Evolutionary conservation across 1,284 basidiomycete species (phyloP).

Genomic region (Takashimella tepidaria): DNA sequence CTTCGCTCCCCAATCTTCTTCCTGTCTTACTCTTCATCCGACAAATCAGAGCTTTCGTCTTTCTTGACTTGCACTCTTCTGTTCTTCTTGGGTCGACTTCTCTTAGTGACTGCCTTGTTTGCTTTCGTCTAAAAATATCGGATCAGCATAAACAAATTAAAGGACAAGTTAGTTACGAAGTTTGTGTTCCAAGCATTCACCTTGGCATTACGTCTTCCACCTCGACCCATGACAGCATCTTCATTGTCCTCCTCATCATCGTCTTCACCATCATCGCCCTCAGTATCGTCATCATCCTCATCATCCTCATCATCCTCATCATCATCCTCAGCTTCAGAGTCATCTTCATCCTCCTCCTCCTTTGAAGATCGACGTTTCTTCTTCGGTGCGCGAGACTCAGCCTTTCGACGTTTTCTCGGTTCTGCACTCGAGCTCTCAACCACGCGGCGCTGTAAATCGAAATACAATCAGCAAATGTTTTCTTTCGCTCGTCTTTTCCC

Average conservation of each 20-base stretch:
- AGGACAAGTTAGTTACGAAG: constrained; percentile 1
- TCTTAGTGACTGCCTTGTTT: constrained; percentile 23
- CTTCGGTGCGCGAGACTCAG: constrained; percentile 5
- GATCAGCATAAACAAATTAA: not conserved
- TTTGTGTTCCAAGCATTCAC: constrained; percentile 18
- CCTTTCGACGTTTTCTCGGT: not conserved
- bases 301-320: constrained; percentile 12
- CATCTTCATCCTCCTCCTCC: constrained; percentile 6
- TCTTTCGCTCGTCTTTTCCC: not conserved
- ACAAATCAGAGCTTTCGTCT: constrained; percentile 11
- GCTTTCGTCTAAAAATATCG: constrained; percentile 30
- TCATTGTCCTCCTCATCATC: constrained; percentile 19
- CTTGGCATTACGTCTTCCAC: constrained; percentile 40
- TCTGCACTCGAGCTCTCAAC: not conserved
- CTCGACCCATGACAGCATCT: constrained; percentile 31
- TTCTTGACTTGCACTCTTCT: constrained; percentile 11
- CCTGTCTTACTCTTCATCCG: constrained; percentile 10
- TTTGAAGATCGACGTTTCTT: constrained; percentile 5
- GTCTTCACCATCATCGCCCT: constrained; percentile 12
- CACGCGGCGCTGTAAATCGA: not conserved
- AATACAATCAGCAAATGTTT: not conserved
- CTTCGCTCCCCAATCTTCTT: no score
- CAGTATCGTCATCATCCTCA: constrained; percentile 13
- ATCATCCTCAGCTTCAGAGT: constrained; percentile 21
- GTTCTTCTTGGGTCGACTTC: constrained; percentile 15